Base-by-base conservation (phyloP, 352 stramenopile genomes). In the Blastocystis sp. region DNA sequence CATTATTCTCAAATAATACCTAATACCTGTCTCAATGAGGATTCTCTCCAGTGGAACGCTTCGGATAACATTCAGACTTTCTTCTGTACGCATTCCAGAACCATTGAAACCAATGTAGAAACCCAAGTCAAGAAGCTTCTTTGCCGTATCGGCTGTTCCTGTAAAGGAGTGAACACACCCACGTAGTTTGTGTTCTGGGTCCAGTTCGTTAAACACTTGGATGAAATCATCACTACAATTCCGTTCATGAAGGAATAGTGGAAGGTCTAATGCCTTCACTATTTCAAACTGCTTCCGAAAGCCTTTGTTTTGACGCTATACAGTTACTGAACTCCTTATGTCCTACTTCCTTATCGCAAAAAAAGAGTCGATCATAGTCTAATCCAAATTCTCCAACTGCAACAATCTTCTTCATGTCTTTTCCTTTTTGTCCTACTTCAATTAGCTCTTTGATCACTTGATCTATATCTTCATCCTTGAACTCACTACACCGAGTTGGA, bases 131-230 rank as follows among this genome's bases (percentile, higher is more conserved):
- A 96, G 91, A 70, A 96, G 90, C 68, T 93, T 92, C 27, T 94
- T 91, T 70, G 94, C 94, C 77, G 95, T 93, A 3, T 95, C 91
- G 2, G 91, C 93, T 11, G 89, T 92, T 22, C 93, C 94, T 42
- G 93, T 95, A 90, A 96, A 96, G 44, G 94, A 96, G 77, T 96
- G 94, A 40, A 96, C 94, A 11, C 95, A 94, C 22, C 93, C 94
- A 56, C 95, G 90, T 0, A 91, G 92, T 60, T 44, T 40, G 59
- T 84, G 95, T 95, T 57, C 92, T 91, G 57, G 91, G 90, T 69
- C 94, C 53, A 75, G 37, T n/a, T 82, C 44, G 13, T 90, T 68
- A 33, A 90, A 62, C 13, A 81, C 59, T 7, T 90, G 33, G 0
- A 90, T 27, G 54, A 96, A 96, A 81, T 96, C 94, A 22, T 92